These are phyloP conservation scores for Beauveria sp. DNA, from an alignment of 2,329 filamentous ascomycete genomes.

Conservation along the genomic window DNA sequence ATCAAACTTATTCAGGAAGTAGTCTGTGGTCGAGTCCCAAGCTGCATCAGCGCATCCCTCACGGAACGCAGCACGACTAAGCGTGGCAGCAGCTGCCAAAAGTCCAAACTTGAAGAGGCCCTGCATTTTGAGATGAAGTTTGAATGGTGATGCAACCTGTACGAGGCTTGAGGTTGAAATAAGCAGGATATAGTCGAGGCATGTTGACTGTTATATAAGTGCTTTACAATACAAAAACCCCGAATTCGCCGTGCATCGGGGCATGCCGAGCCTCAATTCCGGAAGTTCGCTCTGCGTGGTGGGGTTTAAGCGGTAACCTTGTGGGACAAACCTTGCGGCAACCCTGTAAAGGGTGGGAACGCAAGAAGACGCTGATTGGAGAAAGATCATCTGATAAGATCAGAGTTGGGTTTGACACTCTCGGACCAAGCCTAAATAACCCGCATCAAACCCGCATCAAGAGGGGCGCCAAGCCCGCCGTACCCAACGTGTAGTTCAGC, in stretches of 20 bases:
- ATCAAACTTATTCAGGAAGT: slow-evolving; percentile 5
- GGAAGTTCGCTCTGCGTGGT: not conserved
- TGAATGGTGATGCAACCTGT: not conserved
- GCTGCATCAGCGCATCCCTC: slow-evolving; percentile 8
- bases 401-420: not conserved
- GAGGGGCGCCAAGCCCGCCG: not conserved
- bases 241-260: not conserved
- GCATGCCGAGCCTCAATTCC: not conserved
- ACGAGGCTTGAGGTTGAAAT: not conserved
- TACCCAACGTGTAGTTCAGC: not conserved
- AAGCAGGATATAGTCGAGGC: not conserved
- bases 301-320: not conserved
- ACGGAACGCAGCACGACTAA: slow-evolving; percentile 2
- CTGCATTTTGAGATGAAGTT: not conserved
- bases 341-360: not conserved
- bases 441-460: not conserved
- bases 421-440: not conserved
- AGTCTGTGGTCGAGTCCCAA: slow-evolving; percentile 10
- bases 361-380: not conserved
- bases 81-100: not conserved
- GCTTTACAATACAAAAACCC: not conserved
- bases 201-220: not conserved
- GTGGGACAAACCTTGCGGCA: not conserved
- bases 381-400: slow-evolving; percentile 6
- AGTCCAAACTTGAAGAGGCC: not conserved